Percentiles rank a stretch among this genome's conserved stretches.
These are phyloP conservation scores for Diaporthe ilicicola DNA, from an alignment of 2,329 filamentous ascomycete species.

Conservation along the genomic window DNA sequence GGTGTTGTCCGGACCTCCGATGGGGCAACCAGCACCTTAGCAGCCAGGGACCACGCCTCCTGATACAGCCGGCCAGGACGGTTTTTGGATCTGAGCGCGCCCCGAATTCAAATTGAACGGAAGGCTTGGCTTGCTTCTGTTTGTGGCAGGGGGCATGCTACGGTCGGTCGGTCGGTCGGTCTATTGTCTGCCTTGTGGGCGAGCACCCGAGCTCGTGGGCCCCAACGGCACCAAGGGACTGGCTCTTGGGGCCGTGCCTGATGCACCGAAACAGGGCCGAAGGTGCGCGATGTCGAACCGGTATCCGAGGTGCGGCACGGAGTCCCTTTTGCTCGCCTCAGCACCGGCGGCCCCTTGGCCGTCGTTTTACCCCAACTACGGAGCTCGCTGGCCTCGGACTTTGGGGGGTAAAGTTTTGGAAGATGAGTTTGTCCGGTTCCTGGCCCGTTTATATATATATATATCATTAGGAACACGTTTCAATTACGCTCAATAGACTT, in stretches of 20 bases:
- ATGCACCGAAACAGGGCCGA: slow-evolving; percentile 15
- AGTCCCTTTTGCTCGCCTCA: background rate
- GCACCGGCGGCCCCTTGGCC: slow-evolving; percentile 12
- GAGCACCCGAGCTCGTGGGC: background rate
- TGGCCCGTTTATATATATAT: too few relatives aligned
- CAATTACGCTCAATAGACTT: background rate
- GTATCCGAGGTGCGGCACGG: slow-evolving; percentile 11
- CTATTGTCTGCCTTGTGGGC: background rate
- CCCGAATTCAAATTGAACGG: background rate
- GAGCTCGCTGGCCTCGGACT: slow-evolving; percentile 28
- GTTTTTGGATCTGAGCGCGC: background rate
- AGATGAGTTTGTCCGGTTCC: slow-evolving; percentile 15
- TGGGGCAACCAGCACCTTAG: background rate
- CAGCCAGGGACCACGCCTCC: background rate
- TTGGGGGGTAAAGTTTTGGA: slow-evolving; percentile 3
- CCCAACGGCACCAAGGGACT: background rate
- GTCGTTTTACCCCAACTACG: slow-evolving; percentile 31
- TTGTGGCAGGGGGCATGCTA: background rate
- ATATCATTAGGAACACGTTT: background rate
- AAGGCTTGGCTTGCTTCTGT: background rate
- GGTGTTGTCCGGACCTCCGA: slow-evolving; percentile 8
- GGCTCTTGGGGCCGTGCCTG: background rate
- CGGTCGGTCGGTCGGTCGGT: background rate
- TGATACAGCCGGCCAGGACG: background rate
- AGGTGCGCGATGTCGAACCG: slow-evolving; percentile 1